Base-by-base conservation (phyloP, 768 basidiomycete species). In the Leccinum longicurvipes region DNA sequence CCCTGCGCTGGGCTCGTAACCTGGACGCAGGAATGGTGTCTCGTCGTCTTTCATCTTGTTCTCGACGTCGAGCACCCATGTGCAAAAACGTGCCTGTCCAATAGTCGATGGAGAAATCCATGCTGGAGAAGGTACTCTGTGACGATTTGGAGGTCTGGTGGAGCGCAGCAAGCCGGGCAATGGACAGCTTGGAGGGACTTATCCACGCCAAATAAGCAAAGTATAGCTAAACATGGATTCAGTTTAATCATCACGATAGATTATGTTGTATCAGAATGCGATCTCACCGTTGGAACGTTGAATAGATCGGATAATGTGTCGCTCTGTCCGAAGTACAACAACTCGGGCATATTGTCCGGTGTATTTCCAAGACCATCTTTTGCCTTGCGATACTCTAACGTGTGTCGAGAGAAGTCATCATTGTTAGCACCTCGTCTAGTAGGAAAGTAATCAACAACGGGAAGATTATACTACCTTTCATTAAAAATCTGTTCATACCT, bases 101-200 rank as follows among this genome's bases (percentile, higher is more conserved):
- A 24, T 49, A 0, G 21, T 24, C 23, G 3, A 60, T 19, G 8
- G 36, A 28, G 19, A 34, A 55, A 4, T 48, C 54, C 8, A 71
- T 53, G 14, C 44, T 31, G n/a, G 29, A 19, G 23, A 73, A 63
- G 3, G 72, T 65, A 31, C 49, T 50, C 4, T 62, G 62, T 36
- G 72, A 50, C 7, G 60, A 64, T 4, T 50, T 10, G 1, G 71
- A 59, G 4, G 69, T 62, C 47, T 71, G 65, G 47, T 66, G 57
- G 0, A 73, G 60, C 11, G 71, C 53, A 19, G 72, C 72, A 6
- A 73, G 63, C 44, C 67, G 67, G n/a, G 65, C 54, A 36, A 73
- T 55, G 17, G 72, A 68, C 17, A 71, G 39, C 10, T 55, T 63
- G 7, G 63, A 60, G 5, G 72, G 72, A n/a, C n/a, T n/a, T n/a